phyloP scores from a whole-genome alignment of 345 rosid species.

The Murraya koenigii region DNA sequence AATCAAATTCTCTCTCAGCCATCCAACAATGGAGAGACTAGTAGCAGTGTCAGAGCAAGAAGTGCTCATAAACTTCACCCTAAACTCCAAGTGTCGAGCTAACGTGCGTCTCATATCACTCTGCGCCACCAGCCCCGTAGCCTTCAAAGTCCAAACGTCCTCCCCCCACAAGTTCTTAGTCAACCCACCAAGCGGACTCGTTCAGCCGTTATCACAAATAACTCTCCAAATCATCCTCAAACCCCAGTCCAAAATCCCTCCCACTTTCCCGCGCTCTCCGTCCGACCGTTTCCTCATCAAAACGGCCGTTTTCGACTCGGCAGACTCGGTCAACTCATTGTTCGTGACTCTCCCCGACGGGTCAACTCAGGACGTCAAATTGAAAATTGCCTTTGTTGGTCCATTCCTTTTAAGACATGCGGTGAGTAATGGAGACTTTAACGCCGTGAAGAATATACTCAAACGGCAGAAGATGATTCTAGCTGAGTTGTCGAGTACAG shows the following conservation, averaged over 20 bases:
- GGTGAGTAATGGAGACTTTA: constrained; percentile 35
- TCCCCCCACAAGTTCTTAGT: constrained; percentile 62
- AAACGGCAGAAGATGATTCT: constrained; percentile 41
- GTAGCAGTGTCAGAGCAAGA: constrained; percentile 38
- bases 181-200: constrained; percentile 50
- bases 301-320: constrained; percentile 22
- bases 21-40: constrained; percentile 25
- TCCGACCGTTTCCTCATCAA: constrained; percentile 57
- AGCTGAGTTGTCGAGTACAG: constrained; percentile 24
- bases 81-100: constrained; percentile 50
- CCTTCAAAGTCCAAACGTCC: constrained; percentile 65
- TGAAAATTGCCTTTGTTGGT: constrained; percentile 59
- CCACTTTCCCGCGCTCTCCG: constrained; percentile 56
- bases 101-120: constrained; percentile 43
- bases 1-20: background rate
- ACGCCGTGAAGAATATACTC: constrained; percentile 38
- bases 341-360: constrained; percentile 16
- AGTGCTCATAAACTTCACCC: constrained; percentile 43
- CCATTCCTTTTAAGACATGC: constrained; percentile 54
- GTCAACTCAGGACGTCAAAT: constrained; percentile 44
- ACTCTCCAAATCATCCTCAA: constrained; percentile 54
- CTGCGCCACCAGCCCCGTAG: constrained; percentile 35
- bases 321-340: constrained; percentile 30
- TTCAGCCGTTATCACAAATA: constrained; percentile 41
- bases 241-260: constrained; percentile 46